A percentile compares a stretch with the other conserved stretches of the same genome.
phyloP scores from a whole-genome alignment of 2,329 filamentous ascomycete genomes.

The Neospermospora avenae region DNA sequence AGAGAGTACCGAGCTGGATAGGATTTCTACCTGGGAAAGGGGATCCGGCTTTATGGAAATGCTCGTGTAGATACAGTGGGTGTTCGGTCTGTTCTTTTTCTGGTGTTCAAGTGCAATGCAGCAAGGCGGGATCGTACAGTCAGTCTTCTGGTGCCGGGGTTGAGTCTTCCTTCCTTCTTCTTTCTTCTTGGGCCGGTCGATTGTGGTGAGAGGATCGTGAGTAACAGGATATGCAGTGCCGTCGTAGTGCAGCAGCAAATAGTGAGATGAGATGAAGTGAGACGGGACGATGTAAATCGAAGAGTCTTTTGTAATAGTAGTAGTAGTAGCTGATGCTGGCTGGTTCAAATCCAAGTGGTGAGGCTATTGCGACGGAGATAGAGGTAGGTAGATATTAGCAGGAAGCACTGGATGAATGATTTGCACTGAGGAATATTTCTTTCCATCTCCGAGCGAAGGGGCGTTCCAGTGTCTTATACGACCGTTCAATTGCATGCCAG shows the following conservation, averaged over 20 bases:
- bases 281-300: conserved; percentile 1
- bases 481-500: conserved; percentile 30
- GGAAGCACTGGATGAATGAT: conserved; percentile 12
- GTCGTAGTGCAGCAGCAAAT: neutral
- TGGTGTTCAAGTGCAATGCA: conserved; percentile 5
- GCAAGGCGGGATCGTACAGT: neutral
- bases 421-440: conserved; percentile 19
- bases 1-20: too few relatives aligned
- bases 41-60: conserved; percentile 1
- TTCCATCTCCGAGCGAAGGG: conserved; percentile 25
- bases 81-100: neutral
- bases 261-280: conserved; percentile 6
- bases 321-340: too few relatives aligned
- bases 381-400: conserved; percentile 4
- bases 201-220: neutral
- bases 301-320: neutral
- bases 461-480: conserved; percentile 32
- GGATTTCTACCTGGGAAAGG: conserved; percentile 1
- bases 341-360: neutral
- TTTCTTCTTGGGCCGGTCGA: neutral
- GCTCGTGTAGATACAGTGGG: neutral
- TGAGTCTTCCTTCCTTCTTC: conserved; percentile 7
- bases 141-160: neutral
- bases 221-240: conserved; percentile 5
- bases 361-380: conserved; percentile 3